A percentile compares a stretch with the other conserved stretches of the same genome.
Evolutionary conservation across 192 early-diverging fungal species (phyloP).

Genomic region (Coemansia sp.): DNA sequence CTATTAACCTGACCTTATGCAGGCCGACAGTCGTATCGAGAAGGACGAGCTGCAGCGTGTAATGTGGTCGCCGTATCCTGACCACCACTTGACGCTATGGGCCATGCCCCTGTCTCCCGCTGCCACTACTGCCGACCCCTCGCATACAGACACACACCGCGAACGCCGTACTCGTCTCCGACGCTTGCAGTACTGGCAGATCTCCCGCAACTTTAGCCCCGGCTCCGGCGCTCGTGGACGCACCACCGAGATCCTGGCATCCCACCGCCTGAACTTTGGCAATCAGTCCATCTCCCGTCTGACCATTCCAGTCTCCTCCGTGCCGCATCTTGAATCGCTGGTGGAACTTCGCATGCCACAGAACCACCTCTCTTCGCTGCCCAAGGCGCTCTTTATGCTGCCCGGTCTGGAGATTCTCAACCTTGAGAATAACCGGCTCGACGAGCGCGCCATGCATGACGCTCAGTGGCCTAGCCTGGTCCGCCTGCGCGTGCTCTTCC

Average conservation of each 20-base stretch:
- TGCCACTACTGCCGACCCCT: background rate
- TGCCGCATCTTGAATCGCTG: slow-evolving; percentile 16
- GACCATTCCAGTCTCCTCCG: slow-evolving; percentile 23
- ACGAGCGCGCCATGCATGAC: slow-evolving; percentile 12
- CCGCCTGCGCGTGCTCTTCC: slow-evolving; percentile 37
- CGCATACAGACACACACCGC: slow-evolving; percentile 1
- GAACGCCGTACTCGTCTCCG: background rate
- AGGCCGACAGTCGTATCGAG: slow-evolving; percentile 18
- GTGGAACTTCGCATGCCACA: slow-evolving; percentile 48
- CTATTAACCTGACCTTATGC: background rate
- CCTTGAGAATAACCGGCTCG: slow-evolving; percentile 37
- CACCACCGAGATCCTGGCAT: slow-evolving; percentile 36
- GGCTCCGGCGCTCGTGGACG: background rate
- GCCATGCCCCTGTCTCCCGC: slow-evolving; percentile 10
- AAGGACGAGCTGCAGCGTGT: slow-evolving; percentile 20
- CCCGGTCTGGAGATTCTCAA: slow-evolving; percentile 46
- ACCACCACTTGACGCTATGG: slow-evolving; percentile 49
- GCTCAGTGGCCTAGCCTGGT: slow-evolving; percentile 19
- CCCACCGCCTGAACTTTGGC: slow-evolving; percentile 42
- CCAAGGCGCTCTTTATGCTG: slow-evolving; percentile 31
- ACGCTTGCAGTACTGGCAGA: slow-evolving; percentile 38
- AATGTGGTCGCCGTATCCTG: slow-evolving; percentile 52
- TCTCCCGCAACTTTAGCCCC: slow-evolving; percentile 34
- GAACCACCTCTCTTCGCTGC: slow-evolving; percentile 39
- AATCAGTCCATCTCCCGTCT: slow-evolving; percentile 35